Percentiles rank a stretch among this genome's conserved stretches.
phyloP scores from a whole-genome alignment of 2,329 filamentous ascomycete genomes.

The Penicillium rolfsii region DNA sequence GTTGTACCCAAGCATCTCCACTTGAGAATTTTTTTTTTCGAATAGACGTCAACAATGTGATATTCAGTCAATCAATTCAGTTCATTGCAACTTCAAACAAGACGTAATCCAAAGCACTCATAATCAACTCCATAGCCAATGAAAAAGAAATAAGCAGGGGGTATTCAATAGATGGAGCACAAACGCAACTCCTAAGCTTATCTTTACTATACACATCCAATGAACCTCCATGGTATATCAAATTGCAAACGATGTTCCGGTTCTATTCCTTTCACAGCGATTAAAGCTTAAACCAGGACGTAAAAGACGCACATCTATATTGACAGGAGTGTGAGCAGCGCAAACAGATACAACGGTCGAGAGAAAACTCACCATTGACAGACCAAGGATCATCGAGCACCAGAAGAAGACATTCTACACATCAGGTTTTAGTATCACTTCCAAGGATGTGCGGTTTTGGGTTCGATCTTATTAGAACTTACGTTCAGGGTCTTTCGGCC shows the following conservation, averaged over 20 bases:
- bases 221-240: neutral
- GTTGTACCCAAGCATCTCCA: neutral
- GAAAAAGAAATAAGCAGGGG: neutral
- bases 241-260: neutral
- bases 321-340: neutral
- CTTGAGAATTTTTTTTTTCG: neutral
- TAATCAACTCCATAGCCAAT: neutral
- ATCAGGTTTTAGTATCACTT: neutral
- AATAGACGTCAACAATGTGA: neutral
- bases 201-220: neutral
- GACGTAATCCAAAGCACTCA: too few species aligned
- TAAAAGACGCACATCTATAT: slow-evolving; percentile 63
- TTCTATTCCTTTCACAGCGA: neutral
- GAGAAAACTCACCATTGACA: slow-evolving; percentile 68
- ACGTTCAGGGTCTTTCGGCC: slow-evolving; percentile 76
- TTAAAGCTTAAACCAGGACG: slow-evolving; percentile 48
- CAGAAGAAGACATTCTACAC: slow-evolving; percentile 78
- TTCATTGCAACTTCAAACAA: neutral
- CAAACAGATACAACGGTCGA: neutral
- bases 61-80: neutral
- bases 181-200: neutral
- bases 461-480: slow-evolving; percentile 19
- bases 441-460: neutral
- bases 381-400: slow-evolving; percentile 85
- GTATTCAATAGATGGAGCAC: neutral